Conservation (phyloP, 2,329 filamentous ascomycete genomes). For the Microcyclospora tardicrescens region DNA sequence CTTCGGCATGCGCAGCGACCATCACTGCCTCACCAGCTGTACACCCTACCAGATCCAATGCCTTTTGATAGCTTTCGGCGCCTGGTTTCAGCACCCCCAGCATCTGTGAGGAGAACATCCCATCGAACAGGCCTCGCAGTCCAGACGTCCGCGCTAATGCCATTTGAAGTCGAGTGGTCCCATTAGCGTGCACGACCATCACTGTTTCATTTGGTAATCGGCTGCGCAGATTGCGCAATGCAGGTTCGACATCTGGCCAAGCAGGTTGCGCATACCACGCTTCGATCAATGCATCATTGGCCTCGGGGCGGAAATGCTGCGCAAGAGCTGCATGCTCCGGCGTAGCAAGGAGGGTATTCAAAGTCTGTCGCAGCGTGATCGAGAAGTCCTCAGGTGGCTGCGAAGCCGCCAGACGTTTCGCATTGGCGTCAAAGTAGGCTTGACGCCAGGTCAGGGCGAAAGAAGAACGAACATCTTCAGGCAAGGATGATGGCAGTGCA, state of each 20-base stretch:
- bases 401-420: constrained; percentile 24
- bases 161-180: constrained; percentile 42
- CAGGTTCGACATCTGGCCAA: constrained; percentile 39
- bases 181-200: constrained; percentile 42
- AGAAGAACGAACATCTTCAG: constrained; percentile 10
- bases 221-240: constrained; percentile 27
- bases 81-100: constrained; percentile 39
- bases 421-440: constrained; percentile 36
- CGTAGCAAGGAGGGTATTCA: constrained; percentile 26
- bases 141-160: constrained; percentile 37
- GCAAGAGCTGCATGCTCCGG: background rate
- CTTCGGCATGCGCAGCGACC: constrained; percentile 45
- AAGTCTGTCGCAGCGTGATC: constrained; percentile 31
- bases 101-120: constrained; percentile 41
- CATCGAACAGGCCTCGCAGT: constrained; percentile 31
- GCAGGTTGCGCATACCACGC: constrained; percentile 39
- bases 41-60: constrained; percentile 32
- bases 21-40: constrained; percentile 37
- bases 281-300: constrained; percentile 1
- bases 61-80: constrained; percentile 34
- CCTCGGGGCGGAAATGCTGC: constrained; percentile 1
- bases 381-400: constrained; percentile 39
- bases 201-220: constrained; percentile 7
- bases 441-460: constrained; percentile 41
- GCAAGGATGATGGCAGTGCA: background rate